Evolutionary conservation across 2,329 filamentous ascomycete species (phyloP).

Genomic region (Dothistroma pini): DNA sequence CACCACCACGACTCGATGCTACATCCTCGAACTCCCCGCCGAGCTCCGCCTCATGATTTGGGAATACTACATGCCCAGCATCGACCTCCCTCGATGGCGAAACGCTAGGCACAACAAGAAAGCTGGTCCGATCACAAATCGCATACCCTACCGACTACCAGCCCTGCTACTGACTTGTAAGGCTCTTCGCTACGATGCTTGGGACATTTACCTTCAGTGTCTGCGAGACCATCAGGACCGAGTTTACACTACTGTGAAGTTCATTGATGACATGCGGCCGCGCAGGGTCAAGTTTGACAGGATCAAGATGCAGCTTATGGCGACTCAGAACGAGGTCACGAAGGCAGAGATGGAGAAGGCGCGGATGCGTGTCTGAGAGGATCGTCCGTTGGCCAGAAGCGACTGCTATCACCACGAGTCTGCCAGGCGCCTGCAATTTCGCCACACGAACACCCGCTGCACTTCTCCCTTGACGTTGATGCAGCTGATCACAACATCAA

Average conservation of each 20-base stretch:
- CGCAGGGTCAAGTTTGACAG: neutral
- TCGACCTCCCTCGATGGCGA: neutral
- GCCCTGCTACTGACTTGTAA: neutral
- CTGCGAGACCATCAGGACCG: neutral
- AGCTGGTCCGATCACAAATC: neutral
- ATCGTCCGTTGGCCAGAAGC: neutral
- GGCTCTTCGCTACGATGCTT: neutral
- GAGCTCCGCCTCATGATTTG: neutral
- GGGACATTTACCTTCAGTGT: neutral
- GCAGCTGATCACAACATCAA: too few relatives aligned
- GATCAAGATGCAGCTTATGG: neutral
- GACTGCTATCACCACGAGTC: neutral
- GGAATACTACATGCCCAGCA: neutral
- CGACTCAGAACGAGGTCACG: neutral
- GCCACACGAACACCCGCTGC: neutral
- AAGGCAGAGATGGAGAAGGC: neutral
- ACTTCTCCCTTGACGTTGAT: too few relatives aligned
- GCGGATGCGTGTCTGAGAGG: neutral
- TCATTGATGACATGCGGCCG: neutral
- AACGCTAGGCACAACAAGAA: neutral
- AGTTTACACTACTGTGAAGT: neutral
- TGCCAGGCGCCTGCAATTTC: neutral
- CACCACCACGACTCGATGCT: neutral
- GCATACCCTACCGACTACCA: neutral
- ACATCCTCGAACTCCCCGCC: neutral